Percentiles rank a stretch among this genome's conserved stretches.
phyloP scores from a whole-genome alignment of 1,139 yeast species.

The Protomyces macrosporus region DNA sequence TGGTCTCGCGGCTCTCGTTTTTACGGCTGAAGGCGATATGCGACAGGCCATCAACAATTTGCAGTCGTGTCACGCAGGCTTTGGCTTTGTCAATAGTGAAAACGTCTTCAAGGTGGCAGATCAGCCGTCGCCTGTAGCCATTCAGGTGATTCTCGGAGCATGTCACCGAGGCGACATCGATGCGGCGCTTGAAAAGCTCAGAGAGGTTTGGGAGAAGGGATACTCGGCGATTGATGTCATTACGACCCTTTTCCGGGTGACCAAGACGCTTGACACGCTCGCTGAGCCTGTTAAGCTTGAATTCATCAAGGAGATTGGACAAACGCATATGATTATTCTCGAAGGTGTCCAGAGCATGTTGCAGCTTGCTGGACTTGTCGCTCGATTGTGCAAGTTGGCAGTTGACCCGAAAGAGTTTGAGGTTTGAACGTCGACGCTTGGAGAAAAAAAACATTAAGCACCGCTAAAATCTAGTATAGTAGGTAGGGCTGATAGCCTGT shows the following conservation, averaged over 20 bases:
- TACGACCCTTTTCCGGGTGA: slow-evolving; percentile 81
- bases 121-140: slow-evolving; percentile 88
- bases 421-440: not conserved
- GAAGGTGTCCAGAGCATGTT: slow-evolving; percentile 89
- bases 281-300: slow-evolving; percentile 66
- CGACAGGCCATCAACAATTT: slow-evolving; percentile 92
- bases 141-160: slow-evolving; percentile 66
- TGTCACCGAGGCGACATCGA: slow-evolving; percentile 53
- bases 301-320: slow-evolving; percentile 49
- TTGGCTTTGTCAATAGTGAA: slow-evolving; percentile 79
- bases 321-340: slow-evolving; percentile 59
- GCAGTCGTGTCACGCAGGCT: slow-evolving; percentile 92
- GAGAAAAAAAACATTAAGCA: not conserved
- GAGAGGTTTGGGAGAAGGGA: slow-evolving; percentile 78
- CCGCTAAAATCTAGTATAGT: not conserved
- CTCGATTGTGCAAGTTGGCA: slow-evolving; percentile 47
- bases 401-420: slow-evolving; percentile 25
- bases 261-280: slow-evolving; percentile 60
- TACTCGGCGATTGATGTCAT: slow-evolving; percentile 91
- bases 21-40: slow-evolving; percentile 98
- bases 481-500: slow-evolving; percentile 3
- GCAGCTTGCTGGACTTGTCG: slow-evolving; percentile 78
- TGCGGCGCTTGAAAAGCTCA: slow-evolving; percentile 60
- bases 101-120: slow-evolving; percentile 95
- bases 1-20: slow-evolving; percentile 89